Evolutionary conservation across 2,329 filamentous ascomycete genomes (phyloP).

Genomic region (Pestalotiopsis sp.): DNA sequence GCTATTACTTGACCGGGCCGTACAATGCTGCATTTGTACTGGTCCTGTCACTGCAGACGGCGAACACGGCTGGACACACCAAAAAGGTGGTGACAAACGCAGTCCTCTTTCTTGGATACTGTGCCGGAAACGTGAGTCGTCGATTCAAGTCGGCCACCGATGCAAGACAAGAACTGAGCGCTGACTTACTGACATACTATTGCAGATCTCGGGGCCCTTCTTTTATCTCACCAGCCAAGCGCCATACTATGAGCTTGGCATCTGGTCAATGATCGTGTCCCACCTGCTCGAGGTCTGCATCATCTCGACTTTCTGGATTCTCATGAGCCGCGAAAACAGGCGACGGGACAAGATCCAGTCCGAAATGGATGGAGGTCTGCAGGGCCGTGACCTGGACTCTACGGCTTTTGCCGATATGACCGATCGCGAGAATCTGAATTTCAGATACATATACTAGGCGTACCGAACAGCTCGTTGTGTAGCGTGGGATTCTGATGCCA

Average conservation of each 20-base stretch:
- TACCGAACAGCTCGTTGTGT: too few relatives aligned
- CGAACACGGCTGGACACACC: conserved; percentile 52
- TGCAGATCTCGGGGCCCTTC: conserved; percentile 50
- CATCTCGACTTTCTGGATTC: conserved; percentile 44
- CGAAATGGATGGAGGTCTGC: conserved; percentile 34
- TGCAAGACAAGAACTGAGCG: neutral
- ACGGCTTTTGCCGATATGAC: conserved; percentile 56
- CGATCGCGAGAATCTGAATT: conserved; percentile 52
- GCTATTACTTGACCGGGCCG: conserved; percentile 56
- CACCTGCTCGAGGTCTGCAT: conserved; percentile 52
- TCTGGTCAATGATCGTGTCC: conserved; percentile 58
- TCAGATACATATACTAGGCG: conserved; percentile 32
- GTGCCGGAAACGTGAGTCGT: conserved; percentile 43
- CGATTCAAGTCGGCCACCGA: neutral
- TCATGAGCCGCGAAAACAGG: conserved; percentile 50
- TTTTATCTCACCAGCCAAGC: conserved; percentile 53
- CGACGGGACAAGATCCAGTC: conserved; percentile 47
- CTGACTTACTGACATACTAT: conserved; percentile 10
- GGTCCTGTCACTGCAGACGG: conserved; percentile 38
- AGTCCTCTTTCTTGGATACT: conserved; percentile 54
- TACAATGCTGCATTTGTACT: conserved; percentile 57
- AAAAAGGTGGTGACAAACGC: conserved; percentile 64
- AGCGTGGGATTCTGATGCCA: too few relatives aligned
- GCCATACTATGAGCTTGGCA: conserved; percentile 50
- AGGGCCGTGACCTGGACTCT: conserved; percentile 46